Conservation (phyloP, 108 stramenopile genomes). For the Epipyxis sp. region DNA sequence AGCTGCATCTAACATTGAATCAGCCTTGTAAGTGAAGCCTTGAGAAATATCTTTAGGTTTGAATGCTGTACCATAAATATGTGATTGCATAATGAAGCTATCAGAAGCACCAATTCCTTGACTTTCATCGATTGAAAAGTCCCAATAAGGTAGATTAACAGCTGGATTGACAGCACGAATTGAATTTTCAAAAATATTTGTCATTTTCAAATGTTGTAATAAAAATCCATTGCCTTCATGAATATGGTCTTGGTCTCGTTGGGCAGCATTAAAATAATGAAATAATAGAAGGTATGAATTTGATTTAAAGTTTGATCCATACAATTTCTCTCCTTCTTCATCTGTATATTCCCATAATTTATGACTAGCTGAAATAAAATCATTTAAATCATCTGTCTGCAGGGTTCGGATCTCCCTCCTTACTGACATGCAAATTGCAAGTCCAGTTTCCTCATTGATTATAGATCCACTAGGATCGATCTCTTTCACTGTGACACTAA, state of each 20-base stretch:
- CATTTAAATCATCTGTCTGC: conserved; percentile 37
- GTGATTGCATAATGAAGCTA: not conserved
- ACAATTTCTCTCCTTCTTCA: conserved; percentile 33
- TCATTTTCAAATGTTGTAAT: conserved; percentile 41
- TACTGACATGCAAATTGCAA: conserved; percentile 28
- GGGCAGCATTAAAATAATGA: too few species aligned
- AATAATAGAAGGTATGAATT: not conserved
- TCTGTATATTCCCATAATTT: not conserved
- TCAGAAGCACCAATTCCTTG: not conserved
- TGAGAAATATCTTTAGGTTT: not conserved
- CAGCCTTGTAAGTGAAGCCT: not conserved
- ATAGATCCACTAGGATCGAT: too few species aligned
- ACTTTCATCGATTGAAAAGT: conserved; percentile 41
- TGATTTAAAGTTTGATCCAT: conserved; percentile 36
- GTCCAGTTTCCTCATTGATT: not conserved
- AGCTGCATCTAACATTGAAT: not conserved
- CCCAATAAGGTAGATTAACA: conserved; percentile 44
- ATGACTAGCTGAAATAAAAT: conserved; percentile 42
- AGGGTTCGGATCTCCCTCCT: conserved; percentile 45
- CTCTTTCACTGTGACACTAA: too few species aligned
- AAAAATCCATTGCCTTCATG: too few species aligned
- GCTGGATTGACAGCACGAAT: conserved; percentile 40
- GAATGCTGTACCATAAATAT: not conserved
- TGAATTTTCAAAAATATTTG: conserved; percentile 42
- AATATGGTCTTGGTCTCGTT: too few species aligned